These are phyloP conservation scores for Bocquillonia castaneifolia DNA, from an alignment of 441 rosid species.

Conservation along the genomic window DNA sequence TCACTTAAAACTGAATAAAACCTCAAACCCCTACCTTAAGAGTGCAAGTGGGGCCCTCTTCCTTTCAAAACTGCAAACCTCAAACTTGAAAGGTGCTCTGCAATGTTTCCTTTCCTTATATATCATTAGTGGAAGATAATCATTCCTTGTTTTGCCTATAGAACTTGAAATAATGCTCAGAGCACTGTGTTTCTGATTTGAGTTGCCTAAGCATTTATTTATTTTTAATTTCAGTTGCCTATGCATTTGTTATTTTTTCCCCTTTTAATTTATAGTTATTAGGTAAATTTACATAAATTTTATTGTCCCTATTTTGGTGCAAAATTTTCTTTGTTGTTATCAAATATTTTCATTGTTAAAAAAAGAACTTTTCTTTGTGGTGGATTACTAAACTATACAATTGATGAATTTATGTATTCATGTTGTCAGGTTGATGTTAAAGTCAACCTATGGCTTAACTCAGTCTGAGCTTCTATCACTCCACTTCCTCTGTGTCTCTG, in stretches of 20 bases:
- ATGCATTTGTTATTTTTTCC: not conserved
- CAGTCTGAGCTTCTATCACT: not conserved
- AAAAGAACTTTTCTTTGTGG: not conserved
- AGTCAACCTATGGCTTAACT: not conserved
- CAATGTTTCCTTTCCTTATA: not conserved
- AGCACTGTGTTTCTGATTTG: not conserved
- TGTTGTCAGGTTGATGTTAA: not conserved
- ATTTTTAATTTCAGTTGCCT: not conserved
- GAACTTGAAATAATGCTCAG: not conserved
- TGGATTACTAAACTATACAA: not conserved
- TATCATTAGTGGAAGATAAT: not conserved
- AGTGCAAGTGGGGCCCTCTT: not conserved
- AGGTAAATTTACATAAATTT: not conserved
- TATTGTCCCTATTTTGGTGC: not conserved
- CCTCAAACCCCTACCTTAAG: conserved; percentile 10
- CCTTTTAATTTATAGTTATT: not conserved
- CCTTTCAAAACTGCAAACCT: conserved; percentile 4
- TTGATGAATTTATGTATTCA: not conserved
- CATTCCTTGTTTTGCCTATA: not conserved
- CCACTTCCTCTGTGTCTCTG: not conserved
- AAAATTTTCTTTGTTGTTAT: not conserved
- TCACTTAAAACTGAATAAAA: not conserved
- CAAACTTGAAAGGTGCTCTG: not conserved
- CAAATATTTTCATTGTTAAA: not conserved
- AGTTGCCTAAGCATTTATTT: not conserved